These are phyloP conservation scores for Penicillium bovifimosum DNA, from an alignment of 495 filamentous ascomycete genomes.

Conservation along the genomic window DNA sequence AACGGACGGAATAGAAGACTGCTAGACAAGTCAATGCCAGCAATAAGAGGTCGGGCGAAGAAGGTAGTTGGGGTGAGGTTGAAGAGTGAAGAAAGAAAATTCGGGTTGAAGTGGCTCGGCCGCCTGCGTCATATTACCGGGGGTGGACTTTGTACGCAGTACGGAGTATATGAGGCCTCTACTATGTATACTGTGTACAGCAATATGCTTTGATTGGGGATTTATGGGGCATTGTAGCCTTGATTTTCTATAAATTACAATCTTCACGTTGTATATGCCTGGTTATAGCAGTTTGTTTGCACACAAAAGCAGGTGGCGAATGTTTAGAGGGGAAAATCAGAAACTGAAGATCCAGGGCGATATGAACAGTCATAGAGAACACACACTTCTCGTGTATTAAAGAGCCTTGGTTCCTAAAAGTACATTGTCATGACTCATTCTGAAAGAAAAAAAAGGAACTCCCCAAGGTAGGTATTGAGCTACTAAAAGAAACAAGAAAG, in stretches of 20 bases:
- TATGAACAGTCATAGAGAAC: background rate
- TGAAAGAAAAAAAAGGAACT: background rate
- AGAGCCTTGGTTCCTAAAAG: background rate
- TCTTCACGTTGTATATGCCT: too few species aligned
- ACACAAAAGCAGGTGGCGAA: background rate
- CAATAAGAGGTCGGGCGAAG: constrained; percentile 33
- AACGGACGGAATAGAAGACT: constrained; percentile 7
- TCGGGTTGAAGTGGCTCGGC: constrained; percentile 21
- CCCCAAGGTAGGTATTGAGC: background rate
- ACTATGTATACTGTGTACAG: too few species aligned
- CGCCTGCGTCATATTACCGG: constrained; percentile 7
- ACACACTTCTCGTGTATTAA: background rate
- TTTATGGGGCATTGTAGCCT: background rate
- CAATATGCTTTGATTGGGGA: too few species aligned
- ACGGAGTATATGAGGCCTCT: too few species aligned
- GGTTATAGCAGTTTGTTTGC: too few species aligned
- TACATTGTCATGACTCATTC: background rate
- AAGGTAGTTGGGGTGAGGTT: constrained; percentile 26
- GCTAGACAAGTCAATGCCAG: constrained; percentile 55
- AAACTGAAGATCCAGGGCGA: background rate
- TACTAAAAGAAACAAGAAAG: background rate
- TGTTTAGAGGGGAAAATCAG: background rate
- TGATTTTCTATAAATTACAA: background rate
- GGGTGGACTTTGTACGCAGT: too few species aligned
- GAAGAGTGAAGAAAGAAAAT: constrained; percentile 34